These are phyloP conservation scores for Solanum tacnaense DNA, from an alignment of 257 asterid genomes.

Conservation along the genomic window DNA sequence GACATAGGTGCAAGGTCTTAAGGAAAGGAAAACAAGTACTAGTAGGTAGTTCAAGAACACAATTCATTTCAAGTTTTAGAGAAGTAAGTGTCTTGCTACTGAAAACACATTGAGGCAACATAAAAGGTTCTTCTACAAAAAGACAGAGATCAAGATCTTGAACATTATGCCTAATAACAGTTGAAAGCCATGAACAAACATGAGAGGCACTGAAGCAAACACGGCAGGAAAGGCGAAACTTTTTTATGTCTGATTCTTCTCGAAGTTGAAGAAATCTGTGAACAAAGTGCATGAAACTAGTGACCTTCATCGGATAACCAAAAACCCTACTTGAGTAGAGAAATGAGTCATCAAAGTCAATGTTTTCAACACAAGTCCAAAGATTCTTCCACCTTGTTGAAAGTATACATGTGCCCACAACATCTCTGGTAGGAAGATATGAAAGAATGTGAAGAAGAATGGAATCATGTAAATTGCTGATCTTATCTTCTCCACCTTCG, in stretches of 20 bases:
- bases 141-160: constrained; percentile 51
- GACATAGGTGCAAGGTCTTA: constrained; percentile 31
- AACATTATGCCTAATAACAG: constrained; percentile 29
- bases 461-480: constrained; percentile 40
- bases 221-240: constrained; percentile 49
- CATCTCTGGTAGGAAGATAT: constrained; percentile 42
- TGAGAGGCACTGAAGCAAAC: constrained; percentile 37
- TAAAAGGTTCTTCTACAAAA: constrained; percentile 36
- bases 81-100: constrained; percentile 19
- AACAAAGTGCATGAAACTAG: constrained; percentile 32
- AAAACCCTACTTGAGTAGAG: constrained; percentile 20
- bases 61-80: constrained; percentile 36
- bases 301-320: constrained; percentile 16
- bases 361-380: constrained; percentile 33
- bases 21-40: constrained; percentile 31
- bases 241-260: constrained; percentile 22
- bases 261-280: constrained; percentile 35
- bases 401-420: constrained; percentile 32
- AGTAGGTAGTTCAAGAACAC: constrained; percentile 36
- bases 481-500: constrained; percentile 17
- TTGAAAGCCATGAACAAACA: constrained; percentile 38
- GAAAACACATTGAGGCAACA: constrained; percentile 30
- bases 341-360: constrained; percentile 38
- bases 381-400: constrained; percentile 44
- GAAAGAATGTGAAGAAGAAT: constrained; percentile 43